Evolutionary conservation across 345 rosid genomes (phyloP).

Genomic region (Rhizophora mangle): DNA sequence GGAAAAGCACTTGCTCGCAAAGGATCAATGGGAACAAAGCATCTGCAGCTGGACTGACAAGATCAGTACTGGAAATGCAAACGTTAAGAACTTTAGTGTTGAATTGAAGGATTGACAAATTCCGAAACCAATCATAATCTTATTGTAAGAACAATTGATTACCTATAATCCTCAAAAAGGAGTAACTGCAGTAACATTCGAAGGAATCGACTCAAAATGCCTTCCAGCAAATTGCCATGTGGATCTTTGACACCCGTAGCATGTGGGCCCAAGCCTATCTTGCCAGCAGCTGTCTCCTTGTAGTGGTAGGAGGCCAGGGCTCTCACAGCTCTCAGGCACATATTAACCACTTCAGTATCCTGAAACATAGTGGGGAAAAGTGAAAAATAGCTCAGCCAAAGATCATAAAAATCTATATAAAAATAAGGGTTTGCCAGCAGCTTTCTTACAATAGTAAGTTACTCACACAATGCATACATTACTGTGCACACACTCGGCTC

Average conservation of each 20-base stretch:
- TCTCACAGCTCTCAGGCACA: slow-evolving; percentile 84
- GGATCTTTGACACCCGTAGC: slow-evolving; percentile 50
- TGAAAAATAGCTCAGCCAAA: slow-evolving; percentile 7
- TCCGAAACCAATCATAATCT: not conserved
- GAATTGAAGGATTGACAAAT: not conserved
- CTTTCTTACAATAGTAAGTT: not conserved
- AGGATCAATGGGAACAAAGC: slow-evolving; percentile 93
- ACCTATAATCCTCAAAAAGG: slow-evolving; percentile 96
- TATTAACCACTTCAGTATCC: slow-evolving; percentile 82
- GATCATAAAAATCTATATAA: not conserved
- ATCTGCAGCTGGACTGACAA: slow-evolving; percentile 92
- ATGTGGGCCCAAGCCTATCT: slow-evolving; percentile 64
- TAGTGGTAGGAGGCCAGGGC: slow-evolving; percentile 91
- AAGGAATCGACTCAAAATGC: slow-evolving; percentile 73
- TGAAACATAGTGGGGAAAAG: slow-evolving; percentile 21
- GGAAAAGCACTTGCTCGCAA: slow-evolving; percentile 82
- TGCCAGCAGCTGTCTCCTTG: slow-evolving; percentile 63
- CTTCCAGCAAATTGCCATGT: slow-evolving; percentile 59
- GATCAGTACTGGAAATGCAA: slow-evolving; percentile 60
- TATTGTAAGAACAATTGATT: slow-evolving; percentile 1
- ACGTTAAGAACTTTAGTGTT: slow-evolving; percentile 3
- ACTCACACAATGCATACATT: not conserved
- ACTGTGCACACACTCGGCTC: not conserved
- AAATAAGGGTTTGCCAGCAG: not conserved
- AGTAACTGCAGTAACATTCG: slow-evolving; percentile 69